Evolutionary conservation across 106 monocot species (phyloP), one percentile per base, ranked within the genome.

Genomic region (Dendrobium nobile): DNA sequence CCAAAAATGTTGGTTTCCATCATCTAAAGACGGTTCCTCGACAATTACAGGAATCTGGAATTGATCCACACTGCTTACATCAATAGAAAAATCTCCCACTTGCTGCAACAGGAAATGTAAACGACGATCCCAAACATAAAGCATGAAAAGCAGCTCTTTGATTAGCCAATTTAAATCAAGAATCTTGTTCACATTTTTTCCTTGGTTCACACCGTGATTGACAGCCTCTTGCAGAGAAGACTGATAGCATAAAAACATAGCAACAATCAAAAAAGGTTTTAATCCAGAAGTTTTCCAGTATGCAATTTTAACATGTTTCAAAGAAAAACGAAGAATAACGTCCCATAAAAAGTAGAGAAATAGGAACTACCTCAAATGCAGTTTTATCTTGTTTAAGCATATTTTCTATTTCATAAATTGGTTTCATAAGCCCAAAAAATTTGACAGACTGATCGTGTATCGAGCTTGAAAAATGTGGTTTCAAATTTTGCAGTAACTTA

Each of bases 41-140:
- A 67, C 58, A 72, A 84, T 77, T 54, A 82, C 11, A 19, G 76
- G 70, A 73, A 73, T 72, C 18, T 31, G 70, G 28, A 70, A 15
- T 10, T 1, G 13, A 70, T 70, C 37, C 37, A 37, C 70, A 70
- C 37, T 15, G 2, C 9, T 20, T 56, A 41, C 75, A 80, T 56
- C 77, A 43, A 18, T 19, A 47, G 41, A 68, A 75, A 40, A 56
- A 72, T 80, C 67, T 58, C 17, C 80, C 65, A 22, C 43, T 80
- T 7, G 61, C 33, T 41, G 43, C 20, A 82, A 26, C 82, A 95
- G 86, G 28, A 77, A 87, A 82, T 84, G 51, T 41, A 99, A 81
- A 26, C 99, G 95, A 37, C 55, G 79, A 67, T 99, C 99, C 99
- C 99, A 99, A 75, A 95, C 78, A 80, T 93, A 93, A 41, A 90